Evolutionary conservation across 768 basidiomycete genomes (phyloP), one percentile per base, ranked within the genome.

Genomic region (Coprinellus aureogranulatus): DNA sequence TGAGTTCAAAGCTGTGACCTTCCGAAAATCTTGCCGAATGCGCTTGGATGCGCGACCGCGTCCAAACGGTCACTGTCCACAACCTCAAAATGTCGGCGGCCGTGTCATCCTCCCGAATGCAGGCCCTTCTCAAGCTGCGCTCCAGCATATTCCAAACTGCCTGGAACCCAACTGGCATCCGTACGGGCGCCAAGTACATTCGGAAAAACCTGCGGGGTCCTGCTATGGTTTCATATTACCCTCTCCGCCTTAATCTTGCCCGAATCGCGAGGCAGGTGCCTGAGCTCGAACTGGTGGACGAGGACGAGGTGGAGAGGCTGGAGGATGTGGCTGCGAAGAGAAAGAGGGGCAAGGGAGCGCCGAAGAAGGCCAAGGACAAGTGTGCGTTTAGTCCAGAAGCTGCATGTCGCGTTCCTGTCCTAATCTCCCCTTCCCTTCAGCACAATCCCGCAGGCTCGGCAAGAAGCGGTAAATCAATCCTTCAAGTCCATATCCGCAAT

Each of bases 181-280:
- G 95, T 18, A 94, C 90, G 0, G 96, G 96, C 18, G 89, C 93
- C 26, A 98, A 98, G 75, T 94, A 96, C 75, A 85, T 98, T 46
- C 86, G 89, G 20, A 79, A 82, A 14, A 81, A 89, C 18, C 83
- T 98, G 34, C 84, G 87, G 0, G 96, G 95, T 0, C 93, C 93
- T 0, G 81, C 92, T 26, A 90, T 97, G 87, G 68, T 88, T 61
- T 75, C 82, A 4, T 98, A 98, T 75, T 94, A 95, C 73, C 90
- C 89, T 0, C 68, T 73, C 22, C 70, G 75, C n/a, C 64, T 90
- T 58, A 77, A 83, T 59, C 74, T 92, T 51, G 69, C 83, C 30
- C 65, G 76, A 50, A 72, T 86, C 10, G 78, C 77, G 2, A 76
- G 76, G 34, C 61, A 78, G 57, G 81, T 82, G 68, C 83, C 84